A percentile compares a stretch with the other conserved stretches of the same genome.
Evolutionary conservation across 73 alveolate species (phyloP).

Genomic region (Uronychia setigera): DNA sequence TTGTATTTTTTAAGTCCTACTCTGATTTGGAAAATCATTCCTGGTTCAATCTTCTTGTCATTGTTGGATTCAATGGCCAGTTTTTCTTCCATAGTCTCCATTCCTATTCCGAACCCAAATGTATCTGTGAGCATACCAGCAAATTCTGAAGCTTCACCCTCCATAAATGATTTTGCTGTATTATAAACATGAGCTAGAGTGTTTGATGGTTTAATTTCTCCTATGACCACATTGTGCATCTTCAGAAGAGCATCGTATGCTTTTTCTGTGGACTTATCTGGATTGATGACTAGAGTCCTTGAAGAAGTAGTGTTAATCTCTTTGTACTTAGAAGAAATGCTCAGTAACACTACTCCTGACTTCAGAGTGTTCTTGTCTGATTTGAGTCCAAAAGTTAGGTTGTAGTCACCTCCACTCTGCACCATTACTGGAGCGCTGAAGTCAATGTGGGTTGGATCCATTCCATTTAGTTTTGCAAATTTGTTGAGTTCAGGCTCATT

Average conservation of each 20-base stretch:
- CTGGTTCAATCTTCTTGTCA: constrained; percentile 53
- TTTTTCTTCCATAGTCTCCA: constrained; percentile 34
- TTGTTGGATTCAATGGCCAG: constrained; percentile 63
- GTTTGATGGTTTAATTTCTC: constrained; percentile 58
- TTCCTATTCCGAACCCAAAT: constrained; percentile 65
- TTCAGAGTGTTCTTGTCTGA: constrained; percentile 76
- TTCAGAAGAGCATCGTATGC: constrained; percentile 80
- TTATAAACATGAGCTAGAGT: constrained; percentile 48
- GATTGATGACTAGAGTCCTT: constrained; percentile 91
- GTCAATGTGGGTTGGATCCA: constrained; percentile 53
- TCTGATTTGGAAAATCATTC: constrained; percentile 66
- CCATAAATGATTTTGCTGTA: constrained; percentile 27
- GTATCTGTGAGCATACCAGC: constrained; percentile 15
- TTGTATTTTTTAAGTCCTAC: constrained; percentile 52
- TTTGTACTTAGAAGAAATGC: constrained; percentile 83
- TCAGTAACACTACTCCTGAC: constrained; percentile 80
- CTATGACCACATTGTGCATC: constrained; percentile 61
- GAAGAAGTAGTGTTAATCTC: constrained; percentile 90
- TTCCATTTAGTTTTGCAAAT: constrained; percentile 50
- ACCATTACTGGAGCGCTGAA: constrained; percentile 65
- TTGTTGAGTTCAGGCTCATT: constrained; percentile 63
- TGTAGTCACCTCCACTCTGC: constrained; percentile 89
- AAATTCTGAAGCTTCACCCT: constrained; percentile 42
- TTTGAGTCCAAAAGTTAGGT: constrained; percentile 57
- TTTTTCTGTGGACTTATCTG: constrained; percentile 79